phyloP scores from a whole-genome alignment of 768 basidiomycete species.

The Pulveroboletus sp. region DNA sequence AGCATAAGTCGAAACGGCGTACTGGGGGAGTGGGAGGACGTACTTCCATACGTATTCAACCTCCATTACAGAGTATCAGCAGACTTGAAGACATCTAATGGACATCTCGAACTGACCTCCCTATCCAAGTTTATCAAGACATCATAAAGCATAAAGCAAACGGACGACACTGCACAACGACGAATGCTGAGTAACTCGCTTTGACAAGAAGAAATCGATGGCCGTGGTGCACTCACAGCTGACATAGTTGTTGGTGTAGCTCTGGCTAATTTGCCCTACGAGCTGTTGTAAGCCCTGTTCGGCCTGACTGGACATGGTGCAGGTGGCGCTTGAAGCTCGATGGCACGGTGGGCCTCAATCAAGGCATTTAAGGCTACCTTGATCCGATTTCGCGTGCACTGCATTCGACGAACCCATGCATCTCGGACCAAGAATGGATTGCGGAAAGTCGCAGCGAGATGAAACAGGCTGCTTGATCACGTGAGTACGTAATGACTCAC shows the following conservation, averaged over 20 bases:
- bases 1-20: not conserved
- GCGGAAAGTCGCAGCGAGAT: too few relatives aligned
- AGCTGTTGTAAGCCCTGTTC: not conserved
- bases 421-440: too few relatives aligned
- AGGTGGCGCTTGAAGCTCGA: too few relatives aligned
- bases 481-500: too few relatives aligned
- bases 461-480: too few relatives aligned
- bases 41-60: conserved; percentile 4
- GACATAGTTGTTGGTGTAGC: not conserved
- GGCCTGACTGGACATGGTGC: too few relatives aligned
- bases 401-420: too few relatives aligned
- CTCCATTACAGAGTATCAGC: not conserved
- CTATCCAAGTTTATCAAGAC: conserved; percentile 4
- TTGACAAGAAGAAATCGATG: not conserved
- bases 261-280: not conserved
- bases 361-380: too few relatives aligned
- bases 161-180: not conserved
- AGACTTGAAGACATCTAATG: not conserved
- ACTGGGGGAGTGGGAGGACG: not conserved
- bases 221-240: not conserved
- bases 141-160: not conserved
- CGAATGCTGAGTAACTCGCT: too few relatives aligned
- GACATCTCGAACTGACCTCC: conserved; percentile 1
- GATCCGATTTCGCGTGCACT: too few relatives aligned
- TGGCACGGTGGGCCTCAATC: too few relatives aligned